Base-by-base conservation (phyloP, 257 asterid genomes). In the Prunella vulgaris region DNA sequence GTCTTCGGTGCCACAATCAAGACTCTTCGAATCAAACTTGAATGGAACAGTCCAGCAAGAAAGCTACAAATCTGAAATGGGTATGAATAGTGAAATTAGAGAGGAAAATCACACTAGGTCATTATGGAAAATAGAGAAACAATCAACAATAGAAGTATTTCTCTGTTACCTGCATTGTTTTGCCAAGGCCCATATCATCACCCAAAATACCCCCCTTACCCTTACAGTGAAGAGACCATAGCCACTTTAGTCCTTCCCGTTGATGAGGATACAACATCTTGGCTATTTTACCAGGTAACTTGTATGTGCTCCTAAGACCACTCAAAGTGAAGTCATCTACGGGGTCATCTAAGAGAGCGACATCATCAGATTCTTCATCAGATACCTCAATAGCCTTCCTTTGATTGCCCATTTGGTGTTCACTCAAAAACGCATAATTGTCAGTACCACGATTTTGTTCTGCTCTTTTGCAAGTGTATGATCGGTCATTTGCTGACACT, bases 171-270 rank as follows among this genome's bases (percentile, higher is more conserved):
- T 93, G 98, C 98, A 93, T 93, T 60, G 98, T 93, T 88, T 93
- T 93, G 48, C 98, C 98, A 33, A 93, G 85, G 57, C 98, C 98
- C 98, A 93, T 93, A 69, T 93, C 98, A 77, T 93, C 98, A 17
- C 97, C 97, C 82, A 93, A 81, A 12, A 93, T 81, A 25, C 98
- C 98, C 20, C 98, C 98, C 77, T 90, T 86, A 37, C 94, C 93
- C 83, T 78, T 87, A 69, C 87, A 90, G 71, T 90, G 98, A 75
- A 93, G 95, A 65, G 95, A 87, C 98, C 98, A 93, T 13, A 93
- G 92, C 98, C 98, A 93, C 72, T 93, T 88, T 73, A 93, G 79
- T 63, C 98, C 98, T 38, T 90, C 97, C 42, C 95, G 84, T 65
- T 93, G 98, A 80, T 93, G 98, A 74, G 98, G 94, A 80, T 77